Conservation (phyloP, 1,284 basidiomycete species). For the Leccinum fallax region DNA sequence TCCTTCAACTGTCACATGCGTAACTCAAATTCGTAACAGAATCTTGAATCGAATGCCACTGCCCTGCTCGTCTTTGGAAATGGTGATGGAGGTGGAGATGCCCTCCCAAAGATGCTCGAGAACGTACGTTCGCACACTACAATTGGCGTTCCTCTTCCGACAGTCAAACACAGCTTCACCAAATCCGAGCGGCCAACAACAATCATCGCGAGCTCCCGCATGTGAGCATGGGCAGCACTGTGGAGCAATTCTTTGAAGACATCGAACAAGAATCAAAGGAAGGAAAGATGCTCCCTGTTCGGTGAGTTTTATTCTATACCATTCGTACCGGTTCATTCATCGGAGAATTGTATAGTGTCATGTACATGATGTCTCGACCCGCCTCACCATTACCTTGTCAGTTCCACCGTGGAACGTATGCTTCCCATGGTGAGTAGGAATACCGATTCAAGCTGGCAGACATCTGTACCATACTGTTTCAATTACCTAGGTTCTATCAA, state of each 20-base stretch:
- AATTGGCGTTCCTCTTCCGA: conserved; percentile 6
- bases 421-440: conserved; percentile 66
- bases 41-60: conserved; percentile 81
- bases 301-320: conserved; percentile 46
- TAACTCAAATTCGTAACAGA: conserved; percentile 45
- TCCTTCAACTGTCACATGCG: not conserved
- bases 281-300: conserved; percentile 83
- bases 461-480: conserved; percentile 3
- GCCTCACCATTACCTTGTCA: conserved; percentile 25
- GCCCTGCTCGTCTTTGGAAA: conserved; percentile 91
- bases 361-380: not conserved
- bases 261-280: conserved; percentile 69
- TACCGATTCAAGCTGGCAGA: not conserved
- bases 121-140: conserved; percentile 55
- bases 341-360: conserved; percentile 59
- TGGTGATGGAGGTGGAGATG: conserved; percentile 90
- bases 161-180: conserved; percentile 64
- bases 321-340: conserved; percentile 7
- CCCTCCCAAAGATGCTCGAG: conserved; percentile 83
- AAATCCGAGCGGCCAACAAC: conserved; percentile 83
- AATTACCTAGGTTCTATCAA: conserved; percentile 79
- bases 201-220: conserved; percentile 79
- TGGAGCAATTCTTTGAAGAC: conserved; percentile 87
- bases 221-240: conserved; percentile 82
- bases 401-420: conserved; percentile 89